A percentile compares a stretch with the other conserved stretches of the same genome.
phyloP scores from a whole-genome alignment of 176 grass and related monocot genomes.

The Areca catechu region DNA sequence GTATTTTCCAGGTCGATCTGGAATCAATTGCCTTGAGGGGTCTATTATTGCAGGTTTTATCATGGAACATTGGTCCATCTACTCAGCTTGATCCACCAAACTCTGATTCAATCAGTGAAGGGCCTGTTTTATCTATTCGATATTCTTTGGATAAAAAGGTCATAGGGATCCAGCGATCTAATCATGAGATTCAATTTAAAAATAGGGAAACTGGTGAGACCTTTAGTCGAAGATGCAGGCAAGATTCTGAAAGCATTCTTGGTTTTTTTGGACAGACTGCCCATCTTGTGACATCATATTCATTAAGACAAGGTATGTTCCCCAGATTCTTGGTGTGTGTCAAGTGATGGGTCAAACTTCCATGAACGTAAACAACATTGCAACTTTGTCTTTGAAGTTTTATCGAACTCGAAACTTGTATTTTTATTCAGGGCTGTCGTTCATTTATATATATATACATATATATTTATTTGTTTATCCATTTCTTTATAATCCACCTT shows the following conservation, averaged over 20 bases:
- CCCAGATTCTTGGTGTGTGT: too few species aligned
- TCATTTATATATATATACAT: too few species aligned
- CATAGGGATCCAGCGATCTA: conserved; percentile 81
- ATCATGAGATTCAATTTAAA: conserved; percentile 67
- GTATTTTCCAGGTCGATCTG: too few species aligned
- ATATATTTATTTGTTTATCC: too few species aligned
- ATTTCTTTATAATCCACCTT: too few species aligned
- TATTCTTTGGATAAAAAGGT: conserved; percentile 83
- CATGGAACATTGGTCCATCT: conserved; percentile 66
- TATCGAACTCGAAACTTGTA: too few species aligned
- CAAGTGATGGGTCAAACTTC: too few species aligned
- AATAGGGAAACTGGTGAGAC: conserved; percentile 73
- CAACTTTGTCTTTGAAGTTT: too few species aligned
- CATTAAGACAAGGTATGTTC: conserved; percentile 78
- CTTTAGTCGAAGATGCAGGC: conserved; percentile 58
- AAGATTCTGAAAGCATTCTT: conserved; percentile 85
- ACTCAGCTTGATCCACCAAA: conserved; percentile 57
- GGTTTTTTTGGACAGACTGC: conserved; percentile 98
- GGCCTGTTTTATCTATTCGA: conserved; percentile 71
- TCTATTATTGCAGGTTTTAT: conserved; percentile 60
- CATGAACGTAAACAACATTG: too few species aligned
- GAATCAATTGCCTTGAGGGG: too few species aligned
- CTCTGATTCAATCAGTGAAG: conserved; percentile 80
- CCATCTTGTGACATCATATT: conserved; percentile 84
- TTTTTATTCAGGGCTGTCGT: too few species aligned